phyloP scores from a whole-genome alignment of 192 early-diverging fungal genomes.

The Blastocladiella britannica region DNA sequence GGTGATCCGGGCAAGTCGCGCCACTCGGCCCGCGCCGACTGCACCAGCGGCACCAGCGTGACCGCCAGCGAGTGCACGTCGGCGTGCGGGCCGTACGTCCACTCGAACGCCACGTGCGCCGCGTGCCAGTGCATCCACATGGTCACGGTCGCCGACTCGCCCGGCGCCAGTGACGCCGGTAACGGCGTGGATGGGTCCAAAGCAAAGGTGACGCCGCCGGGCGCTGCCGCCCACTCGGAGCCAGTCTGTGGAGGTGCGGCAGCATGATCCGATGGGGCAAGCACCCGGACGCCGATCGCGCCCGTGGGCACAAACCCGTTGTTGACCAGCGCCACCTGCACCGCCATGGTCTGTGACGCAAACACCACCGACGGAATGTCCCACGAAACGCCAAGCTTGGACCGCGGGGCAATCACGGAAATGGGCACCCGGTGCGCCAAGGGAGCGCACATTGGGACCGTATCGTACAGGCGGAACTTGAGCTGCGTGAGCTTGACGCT shows the following conservation, averaged over 20 bases:
- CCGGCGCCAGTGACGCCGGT: not conserved
- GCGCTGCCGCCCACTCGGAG: no score
- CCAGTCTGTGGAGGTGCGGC: not conserved
- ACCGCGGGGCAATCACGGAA: not conserved
- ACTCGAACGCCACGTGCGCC: not conserved
- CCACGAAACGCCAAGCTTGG: not conserved
- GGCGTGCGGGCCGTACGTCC: not conserved
- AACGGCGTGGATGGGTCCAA: not conserved
- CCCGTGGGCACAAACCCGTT: not conserved
- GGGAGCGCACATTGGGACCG: not conserved
- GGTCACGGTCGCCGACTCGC: not conserved
- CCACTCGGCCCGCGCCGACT: not conserved
- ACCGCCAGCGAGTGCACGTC: not conserved
- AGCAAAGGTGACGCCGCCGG: not conserved
- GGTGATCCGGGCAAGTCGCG: no score
- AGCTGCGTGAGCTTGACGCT: not conserved
- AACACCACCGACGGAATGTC: not conserved
- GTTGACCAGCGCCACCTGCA: not conserved
- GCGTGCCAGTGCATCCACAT: not conserved
- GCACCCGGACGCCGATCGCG: not conserved
- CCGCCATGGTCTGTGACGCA: not conserved
- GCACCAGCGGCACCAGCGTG: not conserved
- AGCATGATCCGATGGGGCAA: not conserved
- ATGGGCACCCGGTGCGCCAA: not conserved
- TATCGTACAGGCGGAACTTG: not conserved